Percentiles rank a stretch among this genome's conserved stretches.
Conservation (phyloP, 2,329 filamentous ascomycete genomes). For the Epichloe hybrida region DNA sequence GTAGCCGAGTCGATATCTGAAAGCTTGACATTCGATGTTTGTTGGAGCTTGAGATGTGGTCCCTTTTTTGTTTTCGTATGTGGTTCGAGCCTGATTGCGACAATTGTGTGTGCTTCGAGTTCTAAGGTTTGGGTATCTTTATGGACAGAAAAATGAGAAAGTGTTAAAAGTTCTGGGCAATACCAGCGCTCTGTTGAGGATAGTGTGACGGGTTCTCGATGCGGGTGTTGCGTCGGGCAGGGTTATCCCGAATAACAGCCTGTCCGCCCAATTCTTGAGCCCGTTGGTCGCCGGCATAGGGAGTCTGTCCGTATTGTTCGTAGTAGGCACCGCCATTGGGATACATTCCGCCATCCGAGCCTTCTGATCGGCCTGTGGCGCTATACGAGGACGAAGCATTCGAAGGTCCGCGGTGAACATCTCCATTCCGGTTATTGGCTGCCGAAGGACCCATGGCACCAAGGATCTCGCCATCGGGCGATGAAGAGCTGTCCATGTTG, state of each 20-base stretch:
- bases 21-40: background rate
- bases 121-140: constrained; percentile 2
- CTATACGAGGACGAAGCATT: constrained; percentile 97
- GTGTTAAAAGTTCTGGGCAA: constrained; percentile 81
- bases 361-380: constrained; percentile 60
- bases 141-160: constrained; percentile 6
- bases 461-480: constrained; percentile 68
- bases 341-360: constrained; percentile 41
- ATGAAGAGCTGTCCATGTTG: constrained; percentile 38
- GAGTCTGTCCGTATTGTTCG: constrained; percentile 44
- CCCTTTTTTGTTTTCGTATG: background rate
- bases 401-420: constrained; percentile 78
- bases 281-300: constrained; percentile 35
- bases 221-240: constrained; percentile 80
- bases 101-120: background rate
- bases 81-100: background rate
- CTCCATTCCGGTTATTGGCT: constrained; percentile 47
- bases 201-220: constrained; percentile 86
- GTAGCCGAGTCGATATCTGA: background rate
- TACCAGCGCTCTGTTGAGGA: constrained; percentile 85
- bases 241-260: constrained; percentile 86
- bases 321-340: constrained; percentile 37
- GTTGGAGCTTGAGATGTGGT: background rate
- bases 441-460: constrained; percentile 67
- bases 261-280: constrained; percentile 38